A percentile compares a stretch with the other conserved stretches of the same genome.
Evolutionary conservation across 2,329 filamentous ascomycete genomes (phyloP).

Genomic region (Colletotrichum sp.): DNA sequence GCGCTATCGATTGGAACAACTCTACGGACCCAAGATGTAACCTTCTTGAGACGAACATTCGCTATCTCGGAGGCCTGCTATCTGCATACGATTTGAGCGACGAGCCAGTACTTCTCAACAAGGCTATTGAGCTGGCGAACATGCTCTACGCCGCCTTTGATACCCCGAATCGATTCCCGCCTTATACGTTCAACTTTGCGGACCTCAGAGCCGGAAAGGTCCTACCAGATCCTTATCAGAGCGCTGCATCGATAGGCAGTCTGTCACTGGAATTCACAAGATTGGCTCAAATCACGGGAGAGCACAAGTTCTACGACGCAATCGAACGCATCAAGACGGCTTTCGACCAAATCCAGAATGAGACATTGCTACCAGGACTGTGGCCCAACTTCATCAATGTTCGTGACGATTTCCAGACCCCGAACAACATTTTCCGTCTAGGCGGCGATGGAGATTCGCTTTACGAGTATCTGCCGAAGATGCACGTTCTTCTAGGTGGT

Average conservation of each 20-base stretch:
- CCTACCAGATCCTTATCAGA: constrained; percentile 31
- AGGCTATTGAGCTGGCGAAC: constrained; percentile 68
- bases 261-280: constrained; percentile 76
- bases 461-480: constrained; percentile 47
- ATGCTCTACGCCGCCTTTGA: constrained; percentile 72
- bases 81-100: constrained; percentile 73
- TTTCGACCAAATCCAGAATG: constrained; percentile 68
- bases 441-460: constrained; percentile 47
- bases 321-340: constrained; percentile 71
- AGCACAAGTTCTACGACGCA: constrained; percentile 77
- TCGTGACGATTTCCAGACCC: constrained; percentile 50
- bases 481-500: constrained; percentile 64
- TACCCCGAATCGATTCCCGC: constrained; percentile 72
- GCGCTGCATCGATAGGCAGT: constrained; percentile 61
- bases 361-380: constrained; percentile 72
- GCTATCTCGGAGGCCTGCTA: constrained; percentile 72
- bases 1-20: constrained; percentile 57
- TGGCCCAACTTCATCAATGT: constrained; percentile 72
- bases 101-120: constrained; percentile 59
- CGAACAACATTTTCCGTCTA: constrained; percentile 35
- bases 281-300: constrained; percentile 74
- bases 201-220: constrained; percentile 16
- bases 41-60: constrained; percentile 74
- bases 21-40: constrained; percentile 54
- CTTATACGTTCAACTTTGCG: constrained; percentile 14